A percentile compares a stretch with the other conserved stretches of the same genome.
These are phyloP conservation scores for Saccharomycopsis guyanensis DNA, from an alignment of 805 yeast genomes.

Conservation along the genomic window DNA sequence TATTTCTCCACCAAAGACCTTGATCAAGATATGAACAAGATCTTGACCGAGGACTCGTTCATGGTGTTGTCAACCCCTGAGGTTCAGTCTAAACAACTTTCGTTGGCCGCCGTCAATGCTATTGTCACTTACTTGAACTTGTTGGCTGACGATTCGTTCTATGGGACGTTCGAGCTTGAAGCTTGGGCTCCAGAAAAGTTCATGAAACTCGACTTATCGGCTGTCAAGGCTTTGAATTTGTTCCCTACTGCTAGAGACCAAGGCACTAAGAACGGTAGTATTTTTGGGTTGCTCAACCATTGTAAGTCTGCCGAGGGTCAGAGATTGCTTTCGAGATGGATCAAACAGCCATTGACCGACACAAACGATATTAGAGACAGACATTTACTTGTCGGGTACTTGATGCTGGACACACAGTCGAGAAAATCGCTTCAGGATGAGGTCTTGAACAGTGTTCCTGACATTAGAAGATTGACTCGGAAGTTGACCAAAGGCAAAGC, in stretches of 20 bases:
- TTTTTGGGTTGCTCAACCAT: conserved; percentile 78
- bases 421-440: conserved; percentile 61
- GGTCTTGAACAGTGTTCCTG: conserved; percentile 70
- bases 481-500: conserved; percentile 51
- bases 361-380: conserved; percentile 52
- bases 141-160: conserved; percentile 45
- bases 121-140: conserved; percentile 61
- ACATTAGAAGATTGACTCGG: conserved; percentile 65
- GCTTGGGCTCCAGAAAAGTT: conserved; percentile 68
- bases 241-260: conserved; percentile 53
- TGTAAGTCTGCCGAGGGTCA: conserved; percentile 90
- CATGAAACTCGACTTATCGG: conserved; percentile 88
- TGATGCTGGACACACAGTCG: conserved; percentile 62
- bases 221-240: conserved; percentile 78
- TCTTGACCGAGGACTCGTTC: conserved; percentile 18
- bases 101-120: conserved; percentile 61
- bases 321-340: conserved; percentile 84
- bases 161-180: conserved; percentile 48
- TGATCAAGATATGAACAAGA: conserved; percentile 63
- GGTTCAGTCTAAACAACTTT: conserved; percentile 39
- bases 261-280: conserved; percentile 44
- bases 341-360: conserved; percentile 87
- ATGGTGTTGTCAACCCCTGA: conserved; percentile 49
- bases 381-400: conserved; percentile 64
- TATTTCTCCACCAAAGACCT: conserved; percentile 60